Evolutionary conservation across 768 basidiomycete genomes (phyloP), one percentile per base, ranked within the genome.

Genomic region (Boletus fagicola): DNA sequence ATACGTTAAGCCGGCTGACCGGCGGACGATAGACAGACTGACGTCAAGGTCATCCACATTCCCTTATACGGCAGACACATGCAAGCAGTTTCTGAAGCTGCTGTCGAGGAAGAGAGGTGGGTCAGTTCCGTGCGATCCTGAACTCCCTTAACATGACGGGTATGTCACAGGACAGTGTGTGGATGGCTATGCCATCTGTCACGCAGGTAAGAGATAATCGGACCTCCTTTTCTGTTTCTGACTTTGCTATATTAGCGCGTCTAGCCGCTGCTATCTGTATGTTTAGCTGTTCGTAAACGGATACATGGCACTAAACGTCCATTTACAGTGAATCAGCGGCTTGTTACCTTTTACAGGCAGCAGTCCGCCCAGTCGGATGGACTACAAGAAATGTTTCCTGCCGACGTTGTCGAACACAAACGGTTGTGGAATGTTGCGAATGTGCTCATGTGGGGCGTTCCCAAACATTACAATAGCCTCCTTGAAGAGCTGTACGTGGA

Each of bases 41-140:
- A 87, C 87, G 4, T 89, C 87, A 2, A 62, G 64, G 1, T 71
- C 75, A 2, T 86, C 86, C 0, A 85, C 86, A 0, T 87, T 87
- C 63, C 83, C 83, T 0, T 87, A 83, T 59, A 71, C 75, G 5
- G 74, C 75, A 18, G 68, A 75, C 16, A 72, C 78, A 33, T 85
- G 81, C 62, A 72, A 70, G 38, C 70, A 77, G 8, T 81, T 85
- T 52, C 58, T 85, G 48, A 69, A 78, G 24, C 65, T 85, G 15
- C 64, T 88, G n/a, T 75, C 72, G 24, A 62, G 65, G 30, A 78
- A 77, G 35, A 72, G 74, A 78, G 78, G 80, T 80, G 31, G 28
- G 73, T 62, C 50, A 30, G 7, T 30, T 30, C 38, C 48, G 9
- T 47, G n/a, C n/a, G 20, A 42, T 20, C 12, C 7, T 10, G 9